Evolutionary conservation across 2,329 filamentous ascomycete genomes (phyloP), one percentile per base, ranked within the genome.

Genomic region (Capronia coronata): DNA sequence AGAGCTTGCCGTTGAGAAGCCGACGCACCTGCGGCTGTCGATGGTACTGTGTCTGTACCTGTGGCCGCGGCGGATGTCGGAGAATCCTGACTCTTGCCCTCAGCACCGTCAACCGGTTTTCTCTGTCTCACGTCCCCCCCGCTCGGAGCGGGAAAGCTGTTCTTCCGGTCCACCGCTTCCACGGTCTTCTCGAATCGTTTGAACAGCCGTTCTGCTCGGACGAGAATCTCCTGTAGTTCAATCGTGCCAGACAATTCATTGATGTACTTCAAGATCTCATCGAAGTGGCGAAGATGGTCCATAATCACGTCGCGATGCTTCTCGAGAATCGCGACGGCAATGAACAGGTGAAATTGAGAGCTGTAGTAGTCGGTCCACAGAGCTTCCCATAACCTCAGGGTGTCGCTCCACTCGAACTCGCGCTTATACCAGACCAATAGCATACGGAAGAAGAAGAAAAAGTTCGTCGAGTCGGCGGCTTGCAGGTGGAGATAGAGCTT

Each of bases 401-500:
- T 81, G 63, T 97, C 89, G 41, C 77, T 67, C 87, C 91, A 98
- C 59, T 82, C 78, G 62, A 98, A 98, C 68, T 98, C 93, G 41
- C 93, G 84, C 74, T 98, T 98, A 69, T 93, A 98, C 93, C 93
- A 98, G 8, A 98, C 93, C 1, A 98, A 76, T 27, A 98, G 76
- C 93, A 97, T 97, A 52, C 93, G 86, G 79, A 60, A 98, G 75
- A 98, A 97, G 74, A 98, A 98, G 71, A 98, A 98, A 69, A 98
- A 98, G 67, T 98, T 98, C 19, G 93, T 98, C 63, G 86, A 94
- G 62, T 98, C 94, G 16, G 90, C 87, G 13, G 79, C 83, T 66
- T 94, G 82, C 0, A 98, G 79, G 62, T 98, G 93, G 1, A 86
- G 76, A 68, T 96, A 97, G 6, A 98, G 80, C 64, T 89, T 86